Conservation (phyloP, 495 filamentous ascomycete genomes). For the Bacidia rubella region DNA sequence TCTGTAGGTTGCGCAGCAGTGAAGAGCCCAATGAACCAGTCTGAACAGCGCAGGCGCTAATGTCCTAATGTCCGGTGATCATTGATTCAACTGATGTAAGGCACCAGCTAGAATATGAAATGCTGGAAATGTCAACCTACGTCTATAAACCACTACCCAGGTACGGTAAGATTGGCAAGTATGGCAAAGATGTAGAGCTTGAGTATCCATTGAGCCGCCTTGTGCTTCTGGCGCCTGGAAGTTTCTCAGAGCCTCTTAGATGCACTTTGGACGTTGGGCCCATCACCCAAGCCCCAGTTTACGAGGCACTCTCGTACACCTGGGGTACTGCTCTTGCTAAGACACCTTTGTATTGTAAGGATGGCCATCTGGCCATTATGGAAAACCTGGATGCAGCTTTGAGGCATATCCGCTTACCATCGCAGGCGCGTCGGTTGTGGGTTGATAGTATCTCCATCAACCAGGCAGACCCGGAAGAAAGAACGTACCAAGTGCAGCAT, state of each 20-base stretch:
- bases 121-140: background rate
- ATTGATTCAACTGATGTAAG: too few species aligned
- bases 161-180: too few species aligned
- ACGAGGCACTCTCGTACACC: background rate
- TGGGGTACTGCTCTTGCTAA: background rate
- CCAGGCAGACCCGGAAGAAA: conserved; percentile 10
- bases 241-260: background rate
- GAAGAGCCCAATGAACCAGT: too few species aligned
- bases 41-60: too few species aligned
- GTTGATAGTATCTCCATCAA: background rate
- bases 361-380: background rate
- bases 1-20: too few species aligned
- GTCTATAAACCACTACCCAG: background rate
- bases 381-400: background rate
- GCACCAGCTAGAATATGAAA: too few species aligned
- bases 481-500: conserved; percentile 12
- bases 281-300: background rate
- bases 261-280: background rate
- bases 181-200: background rate
- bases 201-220: background rate
- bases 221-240: background rate
- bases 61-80: too few species aligned
- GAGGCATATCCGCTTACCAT: background rate
- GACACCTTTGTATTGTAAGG: background rate
- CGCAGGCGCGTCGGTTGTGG: background rate